These are phyloP conservation scores for Spergularia bocconei DNA, from an alignment of 148 eudicot genomes.

Conservation along the genomic window DNA sequence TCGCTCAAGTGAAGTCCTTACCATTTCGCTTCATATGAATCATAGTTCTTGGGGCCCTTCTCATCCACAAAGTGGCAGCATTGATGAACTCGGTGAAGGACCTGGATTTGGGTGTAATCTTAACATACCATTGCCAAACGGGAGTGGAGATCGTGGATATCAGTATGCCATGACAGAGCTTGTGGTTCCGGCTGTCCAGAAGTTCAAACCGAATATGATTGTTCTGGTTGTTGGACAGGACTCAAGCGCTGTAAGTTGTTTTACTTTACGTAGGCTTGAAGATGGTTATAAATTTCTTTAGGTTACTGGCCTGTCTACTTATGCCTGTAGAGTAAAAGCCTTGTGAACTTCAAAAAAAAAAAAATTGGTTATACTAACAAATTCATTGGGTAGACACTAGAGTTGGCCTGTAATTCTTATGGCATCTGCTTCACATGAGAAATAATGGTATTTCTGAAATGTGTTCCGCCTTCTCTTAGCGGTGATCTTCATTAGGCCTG, in stretches of 20 bases:
- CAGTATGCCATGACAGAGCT: slow-evolving; percentile 61
- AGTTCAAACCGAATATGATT: slow-evolving; percentile 67
- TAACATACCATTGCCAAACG: slow-evolving; percentile 89
- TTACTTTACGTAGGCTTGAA: no score
- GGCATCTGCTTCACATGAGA: no score
- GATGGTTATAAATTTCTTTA: no score
- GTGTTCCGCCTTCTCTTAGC: no score
- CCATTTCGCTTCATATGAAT: slow-evolving; percentile 94
- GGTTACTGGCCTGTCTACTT: no score
- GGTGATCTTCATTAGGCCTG: no score
- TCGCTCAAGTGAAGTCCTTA: slow-evolving; percentile 61
- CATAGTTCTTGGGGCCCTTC: slow-evolving; percentile 99
- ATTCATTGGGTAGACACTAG: no score
- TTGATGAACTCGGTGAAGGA: slow-evolving; percentile 81
- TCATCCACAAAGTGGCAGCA: slow-evolving; percentile 74
- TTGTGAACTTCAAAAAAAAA: no score
- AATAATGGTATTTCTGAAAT: no score
- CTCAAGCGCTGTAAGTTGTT: slow-evolving; percentile 85
- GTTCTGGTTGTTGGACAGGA: slow-evolving; percentile 92
- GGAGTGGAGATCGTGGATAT: slow-evolving; percentile 78
- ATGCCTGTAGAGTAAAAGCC: no score
- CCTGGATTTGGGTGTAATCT: slow-evolving; percentile 80
- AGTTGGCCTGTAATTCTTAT: no score
- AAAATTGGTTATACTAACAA: no score
- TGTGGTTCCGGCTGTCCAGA: slow-evolving; percentile 71